These are phyloP conservation scores for Diaporthe sp. DNA, from an alignment of 2,329 filamentous ascomycete genomes.

Conservation along the genomic window DNA sequence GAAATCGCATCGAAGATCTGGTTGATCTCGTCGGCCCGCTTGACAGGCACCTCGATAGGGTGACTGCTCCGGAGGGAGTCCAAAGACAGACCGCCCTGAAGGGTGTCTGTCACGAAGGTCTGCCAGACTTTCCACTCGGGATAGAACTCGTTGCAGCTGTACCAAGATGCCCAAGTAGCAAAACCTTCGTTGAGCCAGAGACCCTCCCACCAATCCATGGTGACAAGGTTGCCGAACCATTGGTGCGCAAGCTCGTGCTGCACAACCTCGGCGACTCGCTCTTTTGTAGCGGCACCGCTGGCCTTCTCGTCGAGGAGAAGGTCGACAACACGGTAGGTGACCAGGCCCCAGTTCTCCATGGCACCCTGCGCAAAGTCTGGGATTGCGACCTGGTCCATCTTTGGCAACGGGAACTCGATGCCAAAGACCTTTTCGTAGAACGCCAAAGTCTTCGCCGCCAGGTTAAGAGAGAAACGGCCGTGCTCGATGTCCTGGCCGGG, in stretches of 20 bases:
- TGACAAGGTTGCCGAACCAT: conserved; percentile 93
- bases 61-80: conserved; percentile 95
- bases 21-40: conserved; percentile 95
- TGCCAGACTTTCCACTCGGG: conserved; percentile 99
- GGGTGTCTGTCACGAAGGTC: conserved; percentile 91
- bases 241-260: conserved; percentile 96
- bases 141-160: conserved; percentile 94
- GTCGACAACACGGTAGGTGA: conserved; percentile 95
- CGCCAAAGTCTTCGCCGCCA: conserved; percentile 88
- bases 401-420: conserved; percentile 86
- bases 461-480: conserved; percentile 89
- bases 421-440: conserved; percentile 98
- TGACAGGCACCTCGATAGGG: conserved; percentile 95
- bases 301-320: conserved; percentile 92
- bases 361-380: conserved; percentile 96
- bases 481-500: conserved; percentile 91
- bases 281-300: conserved; percentile 89
- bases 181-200: conserved; percentile 94
- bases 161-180: conserved; percentile 87
- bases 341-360: conserved; percentile 98
- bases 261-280: conserved; percentile 94
- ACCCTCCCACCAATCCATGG: conserved; percentile 96
- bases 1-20: conserved; percentile 99
- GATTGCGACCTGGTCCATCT: conserved; percentile 97
- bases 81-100: conserved; percentile 87